Base-by-base conservation (phyloP, 2,329 filamentous ascomycete genomes). In the Sporothrix dimorphospora region DNA sequence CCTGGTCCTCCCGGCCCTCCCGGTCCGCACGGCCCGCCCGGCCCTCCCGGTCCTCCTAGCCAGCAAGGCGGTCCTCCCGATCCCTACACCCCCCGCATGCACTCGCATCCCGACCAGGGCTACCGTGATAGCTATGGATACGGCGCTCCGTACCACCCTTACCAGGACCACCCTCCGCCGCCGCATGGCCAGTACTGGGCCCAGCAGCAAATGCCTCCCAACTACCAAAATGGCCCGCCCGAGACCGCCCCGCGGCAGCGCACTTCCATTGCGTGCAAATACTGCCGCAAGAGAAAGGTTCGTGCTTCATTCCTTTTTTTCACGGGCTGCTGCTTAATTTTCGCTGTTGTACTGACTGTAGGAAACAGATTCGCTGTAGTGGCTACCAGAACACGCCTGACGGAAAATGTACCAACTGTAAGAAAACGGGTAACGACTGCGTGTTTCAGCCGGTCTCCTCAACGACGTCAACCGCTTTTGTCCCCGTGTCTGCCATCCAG, bases 281-380 rank as follows among this genome's bases (percentile, higher is more conserved):
- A 89, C 74, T 89, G 87, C 77, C 81, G 87, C n/a, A 88, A 88
- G 78, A 82, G 87, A 78, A 89, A 89, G 85, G 87, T 89, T 59
- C 7, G 51, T 38, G 57, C 1, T 24, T 12, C 71, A 24, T 16
- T 57, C 40, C 42, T 42, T 21, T 19, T 21, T 19, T 21, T 59
- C 30, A 42, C 67, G 4, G 4, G 21, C 14, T 53, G 1, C 19
- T 34, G 7, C 21, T 21, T 34, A 6, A 9, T 16, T 45, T 30
- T 57, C 21, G 19, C 14, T 61, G 4, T 11, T 49, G 16, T 24
- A 73, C 77, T 80, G 75, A 82, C 72, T 12, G 9, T 8, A 27
- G 30, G 14, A 4, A 27, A 53, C 21, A 89, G 87, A 89, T 89
- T 74, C 86, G 87, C 49, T 89, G 87, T 81, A 89, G 87, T 73